These are phyloP conservation scores for Bimuria novae-zelandiae DNA, from an alignment of 2,329 filamentous ascomycete genomes.

Conservation along the genomic window DNA sequence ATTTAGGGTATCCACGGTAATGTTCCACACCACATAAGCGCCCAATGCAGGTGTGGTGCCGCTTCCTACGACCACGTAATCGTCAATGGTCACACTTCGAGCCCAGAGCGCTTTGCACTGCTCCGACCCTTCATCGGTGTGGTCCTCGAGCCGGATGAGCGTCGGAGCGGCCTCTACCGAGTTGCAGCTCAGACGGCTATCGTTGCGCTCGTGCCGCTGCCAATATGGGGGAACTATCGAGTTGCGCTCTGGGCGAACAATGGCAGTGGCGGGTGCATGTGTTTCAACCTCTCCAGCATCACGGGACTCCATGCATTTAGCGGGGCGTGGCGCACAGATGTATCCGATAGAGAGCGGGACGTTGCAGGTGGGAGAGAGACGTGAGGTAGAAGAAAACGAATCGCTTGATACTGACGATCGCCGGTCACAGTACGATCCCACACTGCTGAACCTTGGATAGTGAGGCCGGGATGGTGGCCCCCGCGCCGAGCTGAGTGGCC, in stretches of 20 bases:
- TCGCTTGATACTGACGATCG: not conserved
- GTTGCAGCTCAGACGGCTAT: conserved; percentile 41
- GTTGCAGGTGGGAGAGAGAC: not conserved
- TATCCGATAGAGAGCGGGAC: not conserved
- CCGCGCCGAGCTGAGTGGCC: conserved; percentile 1
- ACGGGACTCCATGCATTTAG: conserved; percentile 49
- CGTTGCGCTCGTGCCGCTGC: conserved; percentile 47
- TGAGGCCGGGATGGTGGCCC: conserved; percentile 1
- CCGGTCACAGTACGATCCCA: not conserved
- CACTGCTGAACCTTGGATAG: conserved; percentile 1
- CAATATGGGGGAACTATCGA: conserved; percentile 54
- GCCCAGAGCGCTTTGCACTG: conserved; percentile 65
- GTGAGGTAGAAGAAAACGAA: not conserved
- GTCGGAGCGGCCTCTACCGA: conserved; percentile 44
- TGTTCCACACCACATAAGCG: conserved; percentile 96
- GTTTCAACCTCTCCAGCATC: conserved; percentile 6
- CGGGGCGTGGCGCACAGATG: conserved; percentile 25
- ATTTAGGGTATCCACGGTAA: conserved; percentile 81
- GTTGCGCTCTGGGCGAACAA: conserved; percentile 32
- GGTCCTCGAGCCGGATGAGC: conserved; percentile 66
- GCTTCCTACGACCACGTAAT: conserved; percentile 64
- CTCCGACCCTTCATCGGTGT: conserved; percentile 63
- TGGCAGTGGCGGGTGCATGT: conserved; percentile 28
- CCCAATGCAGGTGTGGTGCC: conserved; percentile 65
- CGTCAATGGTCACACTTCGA: conserved; percentile 63